Evolutionary conservation across 306 rosid species (phyloP).

Genomic region (Prunus mira): DNA sequence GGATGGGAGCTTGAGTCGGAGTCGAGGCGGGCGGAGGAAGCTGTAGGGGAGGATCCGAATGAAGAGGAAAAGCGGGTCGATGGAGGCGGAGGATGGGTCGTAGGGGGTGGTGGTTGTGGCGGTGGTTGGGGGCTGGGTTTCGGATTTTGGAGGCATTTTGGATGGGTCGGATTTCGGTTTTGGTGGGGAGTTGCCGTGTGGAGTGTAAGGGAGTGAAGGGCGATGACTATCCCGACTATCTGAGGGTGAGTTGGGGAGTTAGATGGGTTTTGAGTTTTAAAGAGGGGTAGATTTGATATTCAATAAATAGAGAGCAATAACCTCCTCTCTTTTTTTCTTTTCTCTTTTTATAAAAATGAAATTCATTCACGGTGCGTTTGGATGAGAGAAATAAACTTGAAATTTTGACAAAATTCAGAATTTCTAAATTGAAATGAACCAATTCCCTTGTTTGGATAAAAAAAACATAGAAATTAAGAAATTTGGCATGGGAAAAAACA

Average conservation of each 20-base stretch:
- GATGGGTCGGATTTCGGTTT: neutral
- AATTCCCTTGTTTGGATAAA: too few relatives aligned
- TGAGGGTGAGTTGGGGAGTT: neutral
- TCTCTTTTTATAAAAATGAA: too few relatives aligned
- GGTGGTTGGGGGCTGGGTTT: slow-evolving; percentile 22
- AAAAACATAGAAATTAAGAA: too few relatives aligned
- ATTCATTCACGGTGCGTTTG: too few relatives aligned
- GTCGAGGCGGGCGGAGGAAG: slow-evolving; percentile 63
- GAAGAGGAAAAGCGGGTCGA: slow-evolving; percentile 41
- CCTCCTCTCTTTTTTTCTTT: too few relatives aligned
- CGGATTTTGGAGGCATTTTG: slow-evolving; percentile 47
- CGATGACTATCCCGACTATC: neutral
- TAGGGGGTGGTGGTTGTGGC: slow-evolving; percentile 6
- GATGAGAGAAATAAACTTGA: too few relatives aligned
- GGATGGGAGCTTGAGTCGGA: slow-evolving; percentile 39
- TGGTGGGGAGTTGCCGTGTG: neutral
- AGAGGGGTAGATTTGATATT: neutral
- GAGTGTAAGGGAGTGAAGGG: neutral
- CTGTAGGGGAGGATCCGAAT: slow-evolving; percentile 52
- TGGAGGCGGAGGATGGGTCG: slow-evolving; percentile 20
- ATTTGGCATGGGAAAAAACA: too few relatives aligned
- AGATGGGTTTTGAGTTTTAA: neutral
- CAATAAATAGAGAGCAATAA: neutral
- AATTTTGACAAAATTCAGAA: too few relatives aligned
- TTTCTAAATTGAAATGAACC: too few relatives aligned